These are phyloP conservation scores for Mimosa bimucronata DNA, from an alignment of 306 rosid species.

Conservation along the genomic window DNA sequence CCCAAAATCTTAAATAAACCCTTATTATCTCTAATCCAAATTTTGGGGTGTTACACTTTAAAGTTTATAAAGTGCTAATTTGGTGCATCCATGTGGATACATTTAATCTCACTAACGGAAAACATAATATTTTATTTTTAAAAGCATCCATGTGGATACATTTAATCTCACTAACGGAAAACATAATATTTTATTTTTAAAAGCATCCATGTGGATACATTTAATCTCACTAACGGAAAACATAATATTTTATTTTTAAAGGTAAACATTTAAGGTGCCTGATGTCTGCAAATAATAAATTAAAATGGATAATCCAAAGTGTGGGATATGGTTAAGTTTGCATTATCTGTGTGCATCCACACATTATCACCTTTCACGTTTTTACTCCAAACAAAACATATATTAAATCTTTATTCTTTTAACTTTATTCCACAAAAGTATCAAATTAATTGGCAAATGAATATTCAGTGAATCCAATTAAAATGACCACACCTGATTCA, in stretches of 20 bases:
- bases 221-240: too few relatives aligned
- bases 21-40: too few relatives aligned
- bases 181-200: neutral
- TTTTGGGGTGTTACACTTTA: too few relatives aligned
- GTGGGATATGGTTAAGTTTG: neutral
- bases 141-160: too few relatives aligned
- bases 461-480: neutral
- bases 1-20: too few relatives aligned
- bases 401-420: neutral
- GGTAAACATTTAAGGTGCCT: neutral
- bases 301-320: neutral
- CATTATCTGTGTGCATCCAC: neutral
- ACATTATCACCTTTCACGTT: neutral
- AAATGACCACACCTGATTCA: neutral
- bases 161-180: too few relatives aligned
- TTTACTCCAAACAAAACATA: neutral
- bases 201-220: too few relatives aligned
- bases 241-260: neutral
- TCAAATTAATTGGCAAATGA: neutral
- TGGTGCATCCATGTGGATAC: too few relatives aligned
- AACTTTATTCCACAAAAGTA: neutral
- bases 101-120: too few relatives aligned
- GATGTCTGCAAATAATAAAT: neutral
- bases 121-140: too few relatives aligned
- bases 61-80: too few relatives aligned